Conservation (phyloP, 192 early-diverging fungal species). For the Chytriomyces sp. region DNA sequence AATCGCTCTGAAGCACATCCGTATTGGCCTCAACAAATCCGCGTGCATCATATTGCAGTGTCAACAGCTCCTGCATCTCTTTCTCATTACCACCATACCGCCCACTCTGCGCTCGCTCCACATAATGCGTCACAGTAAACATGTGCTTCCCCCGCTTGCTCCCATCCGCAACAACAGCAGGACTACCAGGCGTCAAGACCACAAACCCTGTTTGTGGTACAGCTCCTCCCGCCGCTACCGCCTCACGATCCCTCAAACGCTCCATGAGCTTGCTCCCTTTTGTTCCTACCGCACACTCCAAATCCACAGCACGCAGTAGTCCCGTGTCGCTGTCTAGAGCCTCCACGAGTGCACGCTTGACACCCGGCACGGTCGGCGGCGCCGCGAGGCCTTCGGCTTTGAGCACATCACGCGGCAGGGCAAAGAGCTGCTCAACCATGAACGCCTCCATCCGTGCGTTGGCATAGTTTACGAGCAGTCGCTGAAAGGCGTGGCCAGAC, state of each 20-base stretch:
- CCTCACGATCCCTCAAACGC: neutral
- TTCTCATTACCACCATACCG: neutral
- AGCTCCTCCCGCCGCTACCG: neutral
- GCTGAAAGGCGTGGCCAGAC: slow-evolving; percentile 44
- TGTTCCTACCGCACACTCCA: slow-evolving; percentile 35
- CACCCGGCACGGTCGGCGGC: neutral
- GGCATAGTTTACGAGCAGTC: slow-evolving; percentile 56
- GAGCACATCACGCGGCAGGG: slow-evolving; percentile 36
- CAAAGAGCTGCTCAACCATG: slow-evolving; percentile 40
- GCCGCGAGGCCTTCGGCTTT: slow-evolving; percentile 32
- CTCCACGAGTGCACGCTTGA: slow-evolving; percentile 1
- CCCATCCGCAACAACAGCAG: neutral
- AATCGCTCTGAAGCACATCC: slow-evolving; percentile 74
- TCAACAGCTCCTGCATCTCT: slow-evolving; percentile 46
- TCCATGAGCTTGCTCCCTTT: slow-evolving; percentile 38
- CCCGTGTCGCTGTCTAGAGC: slow-evolving; percentile 30
- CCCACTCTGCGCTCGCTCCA: slow-evolving; percentile 14
- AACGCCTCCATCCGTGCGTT: slow-evolving; percentile 47
- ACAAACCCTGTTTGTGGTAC: neutral
- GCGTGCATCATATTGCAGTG: slow-evolving; percentile 69
- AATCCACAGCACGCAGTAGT: slow-evolving; percentile 43
- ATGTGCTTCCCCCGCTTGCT: slow-evolving; percentile 59
- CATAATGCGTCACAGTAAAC: slow-evolving; percentile 52
- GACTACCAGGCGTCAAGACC: neutral
- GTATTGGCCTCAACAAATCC: slow-evolving; percentile 75